Conservation (phyloP, 805 yeast genomes). For the Candida parachauliodes region DNA sequence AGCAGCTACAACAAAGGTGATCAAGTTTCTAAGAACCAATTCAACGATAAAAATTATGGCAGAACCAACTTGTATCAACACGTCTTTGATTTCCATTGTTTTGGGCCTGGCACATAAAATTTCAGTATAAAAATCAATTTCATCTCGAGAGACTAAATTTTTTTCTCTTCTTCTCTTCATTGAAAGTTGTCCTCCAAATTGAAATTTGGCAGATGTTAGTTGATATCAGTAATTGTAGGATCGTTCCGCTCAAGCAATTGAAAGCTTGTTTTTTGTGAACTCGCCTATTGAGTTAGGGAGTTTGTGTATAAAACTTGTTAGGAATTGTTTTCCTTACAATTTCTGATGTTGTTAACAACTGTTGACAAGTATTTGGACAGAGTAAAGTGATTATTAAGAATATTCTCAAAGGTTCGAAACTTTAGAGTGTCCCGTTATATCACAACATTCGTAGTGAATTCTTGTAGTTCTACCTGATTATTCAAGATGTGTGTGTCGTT, state of each 20-base stretch:
- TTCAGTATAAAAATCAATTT: conserved; percentile 1
- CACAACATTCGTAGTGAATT: too few species aligned
- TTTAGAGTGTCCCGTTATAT: conserved; percentile 43
- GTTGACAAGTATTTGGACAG: conserved; percentile 36
- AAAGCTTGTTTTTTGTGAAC: conserved; percentile 18
- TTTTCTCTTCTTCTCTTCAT: conserved; percentile 14
- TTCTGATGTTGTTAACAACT: conserved; percentile 19
- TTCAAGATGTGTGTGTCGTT: too few species aligned
- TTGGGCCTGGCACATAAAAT: conserved; percentile 1
- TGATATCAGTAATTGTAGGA: conserved; percentile 5
- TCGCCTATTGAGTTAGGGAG: conserved; percentile 43
- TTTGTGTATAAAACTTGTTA: conserved; percentile 12
- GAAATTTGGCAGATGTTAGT: conserved; percentile 28
- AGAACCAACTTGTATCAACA: conserved; percentile 11
- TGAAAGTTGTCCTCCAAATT: conserved; percentile 41
- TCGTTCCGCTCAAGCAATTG: conserved; percentile 17
- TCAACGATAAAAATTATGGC: conserved; percentile 11
- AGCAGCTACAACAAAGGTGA: conserved; percentile 11
- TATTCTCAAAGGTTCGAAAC: conserved; percentile 34
- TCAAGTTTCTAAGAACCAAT: conserved; percentile 10
- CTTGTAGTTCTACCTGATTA: too few species aligned
- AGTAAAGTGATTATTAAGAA: conserved; percentile 40
- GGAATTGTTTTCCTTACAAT: conserved; percentile 11
- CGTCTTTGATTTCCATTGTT: conserved; percentile 12
- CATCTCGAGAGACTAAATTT: neutral